A percentile compares a stretch with the other conserved stretches of the same genome.
Conservation (phyloP, 768 basidiomycete species). For the Amanita rimosa region DNA sequence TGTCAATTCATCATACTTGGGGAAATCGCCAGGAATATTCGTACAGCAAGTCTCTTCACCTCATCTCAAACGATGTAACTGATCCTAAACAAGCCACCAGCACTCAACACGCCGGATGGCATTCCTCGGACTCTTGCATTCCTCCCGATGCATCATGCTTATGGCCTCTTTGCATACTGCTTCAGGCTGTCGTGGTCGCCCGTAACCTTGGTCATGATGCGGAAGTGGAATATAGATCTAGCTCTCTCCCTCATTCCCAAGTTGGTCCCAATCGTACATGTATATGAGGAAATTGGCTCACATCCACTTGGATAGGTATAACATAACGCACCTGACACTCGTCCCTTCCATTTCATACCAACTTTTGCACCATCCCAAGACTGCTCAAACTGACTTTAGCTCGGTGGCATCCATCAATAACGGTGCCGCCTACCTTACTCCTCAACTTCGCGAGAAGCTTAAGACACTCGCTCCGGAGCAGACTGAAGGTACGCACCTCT, state of each 20-base stretch:
- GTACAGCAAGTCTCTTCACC: conserved; percentile 20
- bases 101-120: conserved; percentile 29
- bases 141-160: conserved; percentile 60
- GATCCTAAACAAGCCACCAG: conserved; percentile 20
- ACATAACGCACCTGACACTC: conserved; percentile 34
- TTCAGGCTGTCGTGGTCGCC: conserved; percentile 40
- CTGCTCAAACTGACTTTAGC: conserved; percentile 40
- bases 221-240: conserved; percentile 38
- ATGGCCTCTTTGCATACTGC: conserved; percentile 42
- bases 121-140: conserved; percentile 41
- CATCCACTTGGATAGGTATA: conserved; percentile 32
- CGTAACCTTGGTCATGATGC: conserved; percentile 40
- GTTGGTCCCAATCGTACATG: background rate
- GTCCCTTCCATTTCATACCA: conserved; percentile 61
- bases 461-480: conserved; percentile 22
- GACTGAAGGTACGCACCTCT: conserved; percentile 32
- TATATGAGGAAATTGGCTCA: background rate
- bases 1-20: conserved; percentile 22
- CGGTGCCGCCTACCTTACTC: conserved; percentile 63
- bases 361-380: conserved; percentile 44
- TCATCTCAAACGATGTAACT: background rate
- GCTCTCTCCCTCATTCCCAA: background rate
- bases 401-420: conserved; percentile 30
- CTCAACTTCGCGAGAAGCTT: conserved; percentile 34
- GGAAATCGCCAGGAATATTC: conserved; percentile 20